Evolutionary conservation across 2,329 filamentous ascomycete species (phyloP).

Genomic region (Fusarium buharicum): DNA sequence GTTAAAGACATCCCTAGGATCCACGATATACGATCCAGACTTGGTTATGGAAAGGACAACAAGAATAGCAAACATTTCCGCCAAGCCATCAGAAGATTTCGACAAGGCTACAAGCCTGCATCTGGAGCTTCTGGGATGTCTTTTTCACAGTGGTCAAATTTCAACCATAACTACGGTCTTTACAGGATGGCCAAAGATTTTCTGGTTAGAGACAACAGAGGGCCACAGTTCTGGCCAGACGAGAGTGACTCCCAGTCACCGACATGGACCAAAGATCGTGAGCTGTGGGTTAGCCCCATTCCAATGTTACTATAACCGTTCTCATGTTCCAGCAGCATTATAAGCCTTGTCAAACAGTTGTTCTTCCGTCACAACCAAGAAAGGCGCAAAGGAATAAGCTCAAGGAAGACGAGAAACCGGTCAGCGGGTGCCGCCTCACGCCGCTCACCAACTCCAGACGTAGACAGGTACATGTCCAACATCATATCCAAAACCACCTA

Average conservation of each 20-base stretch:
- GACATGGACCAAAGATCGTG: not conserved
- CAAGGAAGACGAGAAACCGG: too few relatives aligned
- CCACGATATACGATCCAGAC: not conserved
- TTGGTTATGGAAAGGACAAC: not conserved
- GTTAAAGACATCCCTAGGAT: not conserved
- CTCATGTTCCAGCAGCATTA: too few relatives aligned
- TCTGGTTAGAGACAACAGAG: not conserved
- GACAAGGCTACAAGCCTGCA: rapidly evolving
- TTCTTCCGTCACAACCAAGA: conserved; percentile 6
- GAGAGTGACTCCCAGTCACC: not conserved
- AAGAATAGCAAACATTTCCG: too few relatives aligned
- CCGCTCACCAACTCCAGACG: not conserved
- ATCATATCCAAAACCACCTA: too few relatives aligned
- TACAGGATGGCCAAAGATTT: not conserved
- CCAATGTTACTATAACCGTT: too few relatives aligned
- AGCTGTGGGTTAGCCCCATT: too few relatives aligned
- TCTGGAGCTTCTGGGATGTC: not conserved
- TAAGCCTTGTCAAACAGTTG: not conserved
- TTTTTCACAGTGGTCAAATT: not conserved
- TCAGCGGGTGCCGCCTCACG: not conserved
- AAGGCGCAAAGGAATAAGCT: not conserved
- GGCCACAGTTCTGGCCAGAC: conserved; percentile 5
- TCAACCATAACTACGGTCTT: not conserved
- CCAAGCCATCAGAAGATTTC: not conserved
- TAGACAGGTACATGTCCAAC: not conserved